These are phyloP conservation scores for Phyllosticta paracitricarpa DNA, from an alignment of 2,329 filamentous ascomycete species.

Conservation along the genomic window DNA sequence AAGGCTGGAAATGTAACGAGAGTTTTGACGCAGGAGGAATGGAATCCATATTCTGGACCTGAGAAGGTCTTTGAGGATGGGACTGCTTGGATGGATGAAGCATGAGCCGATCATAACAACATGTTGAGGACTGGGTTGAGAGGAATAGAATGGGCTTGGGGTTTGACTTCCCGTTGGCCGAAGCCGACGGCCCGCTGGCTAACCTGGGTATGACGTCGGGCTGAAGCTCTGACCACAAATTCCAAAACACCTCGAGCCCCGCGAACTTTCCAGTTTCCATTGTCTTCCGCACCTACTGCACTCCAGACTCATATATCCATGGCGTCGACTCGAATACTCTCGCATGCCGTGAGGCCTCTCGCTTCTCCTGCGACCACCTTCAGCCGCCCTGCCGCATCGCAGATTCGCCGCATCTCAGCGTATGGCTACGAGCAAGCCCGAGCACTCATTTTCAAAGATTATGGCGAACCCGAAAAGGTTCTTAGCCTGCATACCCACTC, in stretches of 20 bases:
- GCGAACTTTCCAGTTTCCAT: neutral
- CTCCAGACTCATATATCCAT: neutral
- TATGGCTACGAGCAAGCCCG: constrained; percentile 82
- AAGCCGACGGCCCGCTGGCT: constrained; percentile 1
- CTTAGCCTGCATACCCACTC: constrained; percentile 62
- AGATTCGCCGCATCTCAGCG: constrained; percentile 40
- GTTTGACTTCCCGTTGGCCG: constrained; percentile 7
- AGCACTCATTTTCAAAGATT: constrained; percentile 64
- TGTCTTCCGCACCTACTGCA: neutral
- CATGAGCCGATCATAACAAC: neutral
- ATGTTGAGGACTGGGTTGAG: neutral
- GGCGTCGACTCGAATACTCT: neutral
- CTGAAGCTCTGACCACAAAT: constrained; percentile 4
- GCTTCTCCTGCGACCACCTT: constrained; percentile 4
- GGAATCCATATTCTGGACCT: constrained; percentile 28
- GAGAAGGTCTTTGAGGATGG: constrained; percentile 36
- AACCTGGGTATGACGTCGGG: constrained; percentile 3
- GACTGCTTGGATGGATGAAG: neutral
- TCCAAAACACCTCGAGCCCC: neutral
- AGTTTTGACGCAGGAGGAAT: constrained; percentile 34
- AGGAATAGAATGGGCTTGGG: neutral
- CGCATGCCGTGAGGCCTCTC: constrained; percentile 16
- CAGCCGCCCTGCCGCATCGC: constrained; percentile 4
- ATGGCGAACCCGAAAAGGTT: constrained; percentile 66
- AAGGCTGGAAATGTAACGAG: constrained; percentile 33